Conservation (phyloP, 495 filamentous ascomycete species). For the Penicillium ucsense region DNA sequence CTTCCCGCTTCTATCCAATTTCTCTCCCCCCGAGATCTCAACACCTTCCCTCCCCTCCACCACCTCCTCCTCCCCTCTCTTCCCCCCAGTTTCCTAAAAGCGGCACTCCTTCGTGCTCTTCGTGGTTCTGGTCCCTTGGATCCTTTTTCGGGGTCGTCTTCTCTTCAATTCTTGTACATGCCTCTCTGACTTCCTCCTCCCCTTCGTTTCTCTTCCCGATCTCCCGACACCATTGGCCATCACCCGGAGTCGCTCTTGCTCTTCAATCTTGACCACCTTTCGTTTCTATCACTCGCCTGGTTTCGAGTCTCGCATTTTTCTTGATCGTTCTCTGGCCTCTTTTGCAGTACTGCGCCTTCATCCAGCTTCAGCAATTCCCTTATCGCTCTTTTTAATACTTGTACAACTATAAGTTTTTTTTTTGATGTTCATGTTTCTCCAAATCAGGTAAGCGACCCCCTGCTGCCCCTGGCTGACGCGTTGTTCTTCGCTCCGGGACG, state of each 20-base stretch:
- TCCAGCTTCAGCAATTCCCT: too few species aligned
- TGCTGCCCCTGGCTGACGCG: constrained; percentile 19
- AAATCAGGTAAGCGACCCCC: constrained; percentile 26
- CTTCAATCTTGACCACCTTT: constrained; percentile 18
- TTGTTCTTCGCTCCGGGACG: constrained; percentile 7
- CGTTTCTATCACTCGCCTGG: constrained; percentile 27
- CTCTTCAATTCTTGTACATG: constrained; percentile 27
- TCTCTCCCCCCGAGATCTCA: constrained; percentile 2
- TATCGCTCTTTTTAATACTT: constrained; percentile 16
- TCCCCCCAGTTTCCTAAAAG: constrained; percentile 12
- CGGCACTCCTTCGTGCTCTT: constrained; percentile 16
- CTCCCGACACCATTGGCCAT: constrained; percentile 1
- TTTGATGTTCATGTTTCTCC: constrained; percentile 22
- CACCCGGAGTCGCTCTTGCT: constrained; percentile 8
- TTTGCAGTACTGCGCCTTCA: too few species aligned
- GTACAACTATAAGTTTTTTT: constrained; percentile 26
- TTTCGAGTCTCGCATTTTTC: constrained; percentile 30
- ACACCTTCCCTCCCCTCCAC: not conserved
- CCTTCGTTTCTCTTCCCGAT: constrained; percentile 11
- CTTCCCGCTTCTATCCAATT: constrained; percentile 3
- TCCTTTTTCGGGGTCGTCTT: constrained; percentile 2
- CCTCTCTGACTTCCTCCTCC: constrained; percentile 13
- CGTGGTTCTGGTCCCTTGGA: constrained; percentile 6
- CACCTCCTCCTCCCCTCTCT: constrained; percentile 9
- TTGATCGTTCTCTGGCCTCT: constrained; percentile 14